Evolutionary conservation across 2,329 filamentous ascomycete genomes (phyloP), one percentile per base, ranked within the genome.

Genomic region (Hawksworthiomyces lignivorus): DNA sequence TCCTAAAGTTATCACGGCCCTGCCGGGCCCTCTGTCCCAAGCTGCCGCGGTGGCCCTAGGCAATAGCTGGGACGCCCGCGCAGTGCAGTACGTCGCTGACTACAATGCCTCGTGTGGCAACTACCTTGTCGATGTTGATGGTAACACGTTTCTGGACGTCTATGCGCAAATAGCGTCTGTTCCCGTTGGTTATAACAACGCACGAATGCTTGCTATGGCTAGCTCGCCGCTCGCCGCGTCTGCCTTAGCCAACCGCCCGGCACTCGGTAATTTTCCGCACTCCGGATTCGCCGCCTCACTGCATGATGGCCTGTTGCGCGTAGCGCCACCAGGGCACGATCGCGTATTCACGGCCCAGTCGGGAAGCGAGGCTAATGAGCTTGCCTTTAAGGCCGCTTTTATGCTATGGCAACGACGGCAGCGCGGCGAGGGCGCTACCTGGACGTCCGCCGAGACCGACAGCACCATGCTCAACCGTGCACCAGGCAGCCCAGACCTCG

Each of bases 141-240:
- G 81, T 50, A 86, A 87, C 55, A 63, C 76, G 12, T 65, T 85
- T 44, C 72, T 87, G n/a, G 82, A 87, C 53, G 81, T 85, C 45
- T 90, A 89, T 58, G 85, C 88, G 37, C 88, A 94, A 65, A 94
- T 95, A 57, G 87, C 88, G 48, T 94, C 87, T 30, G 94, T 95
- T 54, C 85, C 88, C 3, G 72, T 95, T 36, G 88, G 88, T 46
- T 94, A 95, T 75, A 94, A 90, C 73, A 94, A 94, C 68, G 81
- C 85, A 6, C 65, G 72, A 50, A 74, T 94, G 48, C 69, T 77
- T 52, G 71, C 78, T 12, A 26, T 26, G 24, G 24, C 24, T 12
- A 8, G 24, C 24, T 26, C 54, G 80, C 81, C 27, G 84, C 85
- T 19, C 74, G 75, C 46, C 83, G 82, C 41, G 80, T 80, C 72